These are phyloP conservation scores for Xylaria sp. DNA, from an alignment of 2,329 filamentous ascomycete genomes.

Conservation along the genomic window DNA sequence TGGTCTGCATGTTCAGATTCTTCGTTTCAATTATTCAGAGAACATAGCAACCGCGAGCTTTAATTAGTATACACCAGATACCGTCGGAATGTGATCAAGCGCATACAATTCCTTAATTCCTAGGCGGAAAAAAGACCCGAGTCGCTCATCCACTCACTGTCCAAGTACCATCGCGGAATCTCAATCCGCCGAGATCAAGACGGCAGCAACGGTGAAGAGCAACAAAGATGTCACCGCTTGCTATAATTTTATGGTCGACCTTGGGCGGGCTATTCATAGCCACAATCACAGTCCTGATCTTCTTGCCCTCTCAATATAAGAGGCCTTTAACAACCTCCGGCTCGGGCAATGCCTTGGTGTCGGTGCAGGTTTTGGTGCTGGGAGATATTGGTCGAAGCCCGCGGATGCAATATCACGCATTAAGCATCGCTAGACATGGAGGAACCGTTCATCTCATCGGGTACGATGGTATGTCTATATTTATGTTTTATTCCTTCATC, in stretches of 20 bases:
- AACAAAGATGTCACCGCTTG: conserved; percentile 43
- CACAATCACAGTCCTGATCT: conserved; percentile 48
- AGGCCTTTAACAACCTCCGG: conserved; percentile 51
- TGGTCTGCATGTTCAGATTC: too few relatives aligned
- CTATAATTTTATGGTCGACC: conserved; percentile 45
- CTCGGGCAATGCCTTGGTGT: conserved; percentile 44
- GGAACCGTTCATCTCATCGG: conserved; percentile 86
- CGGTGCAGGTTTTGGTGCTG: conserved; percentile 86
- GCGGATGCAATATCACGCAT: conserved; percentile 97
- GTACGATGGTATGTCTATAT: conserved; percentile 75
- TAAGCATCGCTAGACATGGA: conserved; percentile 87
- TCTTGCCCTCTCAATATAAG: conserved; percentile 54
- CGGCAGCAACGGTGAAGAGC: not conserved
- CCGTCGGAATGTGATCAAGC: conserved; percentile 6
- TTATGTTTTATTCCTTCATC: not conserved
- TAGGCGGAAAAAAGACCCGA: not conserved
- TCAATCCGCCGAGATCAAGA: not conserved
- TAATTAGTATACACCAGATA: not conserved
- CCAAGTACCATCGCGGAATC: too few relatives aligned
- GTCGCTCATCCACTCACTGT: not conserved
- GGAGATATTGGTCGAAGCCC: conserved; percentile 96
- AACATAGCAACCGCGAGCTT: not conserved
- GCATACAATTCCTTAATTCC: not conserved
- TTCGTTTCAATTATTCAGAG: not conserved
- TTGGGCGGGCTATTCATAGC: conserved; percentile 47